Conservation (phyloP, 306 rosid species). For the Dalbergia cochinchinensis region DNA sequence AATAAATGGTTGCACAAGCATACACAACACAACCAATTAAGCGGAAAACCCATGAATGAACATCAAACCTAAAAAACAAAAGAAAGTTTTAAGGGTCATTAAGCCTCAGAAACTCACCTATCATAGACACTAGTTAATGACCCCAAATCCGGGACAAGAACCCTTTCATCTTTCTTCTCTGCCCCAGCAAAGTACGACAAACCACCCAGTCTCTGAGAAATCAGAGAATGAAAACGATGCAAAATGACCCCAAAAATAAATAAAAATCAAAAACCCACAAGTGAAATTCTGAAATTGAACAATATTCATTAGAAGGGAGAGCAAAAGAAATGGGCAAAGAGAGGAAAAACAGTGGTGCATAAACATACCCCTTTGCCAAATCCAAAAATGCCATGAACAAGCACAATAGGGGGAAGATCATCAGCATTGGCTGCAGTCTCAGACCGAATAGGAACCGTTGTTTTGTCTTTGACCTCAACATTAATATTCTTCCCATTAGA, state of each 20-base stretch:
- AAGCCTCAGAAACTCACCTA: constrained; percentile 56
- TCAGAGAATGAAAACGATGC: background rate
- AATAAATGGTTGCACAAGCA: background rate
- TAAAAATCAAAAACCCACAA: constrained; percentile 4
- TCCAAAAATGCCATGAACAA: constrained; percentile 97
- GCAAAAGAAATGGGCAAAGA: background rate
- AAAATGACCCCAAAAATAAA: background rate
- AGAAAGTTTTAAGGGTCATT: background rate
- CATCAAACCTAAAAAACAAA: background rate
- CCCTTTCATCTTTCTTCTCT: constrained; percentile 95
- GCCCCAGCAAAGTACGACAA: constrained; percentile 96
- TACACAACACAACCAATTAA: background rate
- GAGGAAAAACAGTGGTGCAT: background rate
- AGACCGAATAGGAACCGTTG: background rate
- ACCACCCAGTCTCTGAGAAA: constrained; percentile 80
- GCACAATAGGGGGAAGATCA: constrained; percentile 84
- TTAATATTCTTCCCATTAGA: constrained; percentile 20
- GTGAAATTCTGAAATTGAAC: background rate
- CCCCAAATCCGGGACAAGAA: constrained; percentile 98
- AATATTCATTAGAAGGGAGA: background rate
- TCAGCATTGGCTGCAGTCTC: constrained; percentile 12
- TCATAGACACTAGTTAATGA: constrained; percentile 91
- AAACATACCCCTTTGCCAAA: constrained; percentile 90
- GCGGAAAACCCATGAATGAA: background rate
- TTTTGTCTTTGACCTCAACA: constrained; percentile 41